Conservation (phyloP, 148 eudicot genomes). For the Salicornia ramosissima region DNA sequence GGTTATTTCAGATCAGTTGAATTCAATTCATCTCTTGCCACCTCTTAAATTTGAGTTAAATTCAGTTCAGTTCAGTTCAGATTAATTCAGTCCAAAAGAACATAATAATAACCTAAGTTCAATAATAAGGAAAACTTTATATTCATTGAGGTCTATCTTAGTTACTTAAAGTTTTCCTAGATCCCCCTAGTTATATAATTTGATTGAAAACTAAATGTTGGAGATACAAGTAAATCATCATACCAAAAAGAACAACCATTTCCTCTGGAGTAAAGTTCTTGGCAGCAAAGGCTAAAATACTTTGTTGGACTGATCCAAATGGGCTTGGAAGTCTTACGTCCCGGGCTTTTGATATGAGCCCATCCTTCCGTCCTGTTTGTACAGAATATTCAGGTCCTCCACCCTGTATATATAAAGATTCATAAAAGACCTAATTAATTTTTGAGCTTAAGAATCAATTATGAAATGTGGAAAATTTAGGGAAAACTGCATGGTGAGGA, state of each 20-base stretch:
- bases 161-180: too few species aligned
- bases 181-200: too few species aligned
- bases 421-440: not conserved
- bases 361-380: conserved; percentile 29
- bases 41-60: too few species aligned
- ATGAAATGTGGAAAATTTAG: too few species aligned
- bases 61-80: too few species aligned
- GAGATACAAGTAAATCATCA: not conserved
- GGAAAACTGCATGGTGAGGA: too few species aligned
- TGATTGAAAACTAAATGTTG: not conserved
- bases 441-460: not conserved
- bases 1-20: too few species aligned
- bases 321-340: conserved; percentile 26
- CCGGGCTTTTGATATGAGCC: conserved; percentile 6
- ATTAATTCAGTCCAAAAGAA: too few species aligned
- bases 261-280: conserved; percentile 10
- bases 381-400: conserved; percentile 28
- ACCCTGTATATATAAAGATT: conserved; percentile 15
- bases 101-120: too few species aligned
- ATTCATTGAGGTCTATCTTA: too few species aligned
- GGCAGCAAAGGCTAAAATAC: conserved; percentile 8
- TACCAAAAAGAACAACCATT: conserved; percentile 32
- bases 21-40: too few species aligned
- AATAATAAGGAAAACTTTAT: too few species aligned
- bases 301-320: conserved; percentile 3